Conservation (phyloP, 345 rosid genomes). For the Lepidium aucheri region DNA sequence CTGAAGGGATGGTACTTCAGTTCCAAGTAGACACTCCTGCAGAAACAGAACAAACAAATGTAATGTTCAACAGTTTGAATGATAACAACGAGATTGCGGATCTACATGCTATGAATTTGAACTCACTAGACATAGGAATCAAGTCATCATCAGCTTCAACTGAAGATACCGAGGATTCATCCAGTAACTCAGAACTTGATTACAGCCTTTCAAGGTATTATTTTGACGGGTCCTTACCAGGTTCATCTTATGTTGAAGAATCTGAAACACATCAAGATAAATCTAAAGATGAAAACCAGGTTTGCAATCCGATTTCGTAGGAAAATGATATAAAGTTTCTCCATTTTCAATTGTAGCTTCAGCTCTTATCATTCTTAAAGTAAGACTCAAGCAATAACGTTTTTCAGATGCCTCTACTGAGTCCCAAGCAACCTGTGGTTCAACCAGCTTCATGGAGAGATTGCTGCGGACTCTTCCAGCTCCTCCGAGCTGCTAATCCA, state of each 20-base stretch:
- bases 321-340: background rate
- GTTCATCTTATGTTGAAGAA: slow-evolving; percentile 9
- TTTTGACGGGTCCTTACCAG: slow-evolving; percentile 19
- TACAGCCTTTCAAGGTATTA: slow-evolving; percentile 17
- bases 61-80: background rate
- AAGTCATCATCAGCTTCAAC: slow-evolving; percentile 10
- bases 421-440: background rate
- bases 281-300: slow-evolving; percentile 34
- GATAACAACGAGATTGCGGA: background rate
- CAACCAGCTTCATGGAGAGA: slow-evolving; percentile 52
- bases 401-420: slow-evolving; percentile 16
- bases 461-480: slow-evolving; percentile 68
- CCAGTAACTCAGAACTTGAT: slow-evolving; percentile 18
- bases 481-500: slow-evolving; percentile 27
- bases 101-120: background rate
- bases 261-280: slow-evolving; percentile 24
- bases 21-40: background rate
- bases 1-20: slow-evolving; percentile 3
- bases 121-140: background rate
- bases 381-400: background rate
- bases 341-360: background rate
- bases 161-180: slow-evolving; percentile 29
- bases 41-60: slow-evolving; percentile 6
- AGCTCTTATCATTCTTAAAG: background rate
- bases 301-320: slow-evolving; percentile 8